Evolutionary conservation across 208 protist genomes (phyloP).

Genomic region (Acanthamoeba healyi): DNA sequence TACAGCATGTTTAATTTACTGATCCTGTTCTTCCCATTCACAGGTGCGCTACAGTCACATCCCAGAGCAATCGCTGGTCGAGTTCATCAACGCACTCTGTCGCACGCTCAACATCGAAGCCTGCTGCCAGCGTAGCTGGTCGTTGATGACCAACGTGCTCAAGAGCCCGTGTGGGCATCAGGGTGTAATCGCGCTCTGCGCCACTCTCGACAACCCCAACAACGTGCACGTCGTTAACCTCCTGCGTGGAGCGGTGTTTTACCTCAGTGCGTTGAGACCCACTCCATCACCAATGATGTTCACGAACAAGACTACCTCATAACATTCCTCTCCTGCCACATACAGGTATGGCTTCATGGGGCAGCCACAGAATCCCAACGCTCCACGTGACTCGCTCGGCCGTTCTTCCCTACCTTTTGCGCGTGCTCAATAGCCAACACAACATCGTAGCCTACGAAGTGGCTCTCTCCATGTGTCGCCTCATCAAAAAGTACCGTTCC

Average conservation of each 20-base stretch:
- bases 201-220: slow-evolving; percentile 65
- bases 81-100: slow-evolving; percentile 72
- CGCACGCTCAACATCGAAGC: slow-evolving; percentile 79
- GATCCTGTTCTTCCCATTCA: background rate
- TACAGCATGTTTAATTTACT: background rate
- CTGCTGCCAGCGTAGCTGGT: slow-evolving; percentile 75
- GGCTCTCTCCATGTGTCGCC: slow-evolving; percentile 73
- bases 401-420: slow-evolving; percentile 65
- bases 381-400: slow-evolving; percentile 10
- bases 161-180: slow-evolving; percentile 74
- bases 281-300: slow-evolving; percentile 17
- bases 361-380: slow-evolving; percentile 49
- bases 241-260: slow-evolving; percentile 81
- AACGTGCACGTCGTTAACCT: slow-evolving; percentile 76
- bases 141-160: slow-evolving; percentile 76
- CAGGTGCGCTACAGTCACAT: slow-evolving; percentile 65
- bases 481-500: slow-evolving; percentile 80
- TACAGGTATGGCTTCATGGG: slow-evolving; percentile 70
- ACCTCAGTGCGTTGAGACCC: slow-evolving; percentile 77
- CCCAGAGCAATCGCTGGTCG: background rate
- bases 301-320: background rate
- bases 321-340: background rate
- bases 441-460: slow-evolving; percentile 83
- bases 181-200: slow-evolving; percentile 74
- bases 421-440: slow-evolving; percentile 72